Evolutionary conservation across 1,284 basidiomycete genomes (phyloP), one percentile per base, ranked within the genome.

Genomic region (Irpex sp.): DNA sequence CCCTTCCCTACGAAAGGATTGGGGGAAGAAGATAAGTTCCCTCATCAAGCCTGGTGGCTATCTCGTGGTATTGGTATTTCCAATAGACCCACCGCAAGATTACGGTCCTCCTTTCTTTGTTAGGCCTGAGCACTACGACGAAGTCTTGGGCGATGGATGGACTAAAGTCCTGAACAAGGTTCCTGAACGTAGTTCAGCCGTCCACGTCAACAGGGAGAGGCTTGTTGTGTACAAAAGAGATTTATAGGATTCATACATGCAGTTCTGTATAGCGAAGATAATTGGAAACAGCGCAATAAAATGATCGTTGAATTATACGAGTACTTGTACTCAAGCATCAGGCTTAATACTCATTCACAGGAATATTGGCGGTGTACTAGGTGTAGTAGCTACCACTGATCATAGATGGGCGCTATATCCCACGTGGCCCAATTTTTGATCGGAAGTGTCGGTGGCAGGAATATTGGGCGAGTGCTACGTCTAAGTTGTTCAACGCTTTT

Each of bases 51-150:
- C 82, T 2, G 82, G 83, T 0, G 84, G 85, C 2, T 80, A 79
- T 60, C 80, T 91, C 33, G 82, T 92, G 66, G 84, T 85, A 0
- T 71, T 84, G 37, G 72, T 80, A 63, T 84, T 71, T 67, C 84
- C 83, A 0, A 76, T 90, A 18, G 76, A 82, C 48, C 82, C 75
- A 54, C 78, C 52, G 4, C 75, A 80, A 53, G 74, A 78, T 1
- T 61, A 63, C 2, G 88, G 88, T 0, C 89, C 89, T 0, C 88
- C 90, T 0, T 88, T 78, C 69, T 83, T 79, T 49, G 80, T 90
- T 28, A 73, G 79, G 10, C 80, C 82, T 6, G 82, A 84, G 36
- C 80, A 85, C 61, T 90, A 90, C 62, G 73, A 77, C 12, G 78
- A 81, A 10, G 75, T 80, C 3, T 75, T 91, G 4, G 81, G 80